A percentile compares a stretch with the other conserved stretches of the same genome.
phyloP scores from a whole-genome alignment of 148 eudicot genomes.

The Mesembryanthemum crystallinum region DNA sequence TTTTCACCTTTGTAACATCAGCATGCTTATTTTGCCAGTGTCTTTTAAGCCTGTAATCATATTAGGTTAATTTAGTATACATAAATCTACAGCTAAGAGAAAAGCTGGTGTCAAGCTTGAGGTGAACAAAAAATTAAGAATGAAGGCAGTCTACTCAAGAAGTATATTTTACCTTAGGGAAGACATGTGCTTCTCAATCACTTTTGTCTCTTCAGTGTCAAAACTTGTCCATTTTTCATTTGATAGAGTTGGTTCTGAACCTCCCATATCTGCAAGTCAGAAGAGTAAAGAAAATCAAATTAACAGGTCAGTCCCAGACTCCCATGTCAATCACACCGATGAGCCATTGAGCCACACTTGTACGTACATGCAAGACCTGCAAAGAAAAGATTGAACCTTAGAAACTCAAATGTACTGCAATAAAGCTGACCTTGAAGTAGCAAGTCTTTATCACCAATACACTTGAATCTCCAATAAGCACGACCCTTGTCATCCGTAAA shows the following conservation, averaged over 20 bases:
- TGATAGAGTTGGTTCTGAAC: slow-evolving; percentile 29
- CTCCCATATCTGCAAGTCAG: slow-evolving; percentile 53
- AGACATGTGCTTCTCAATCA: slow-evolving; percentile 41
- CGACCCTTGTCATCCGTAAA: slow-evolving; percentile 43
- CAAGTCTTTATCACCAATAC: slow-evolving; percentile 36
- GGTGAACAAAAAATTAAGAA: not conserved
- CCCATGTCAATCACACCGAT: not conserved
- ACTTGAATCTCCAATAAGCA: slow-evolving; percentile 60
- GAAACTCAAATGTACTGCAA: not conserved
- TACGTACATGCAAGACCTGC: not conserved
- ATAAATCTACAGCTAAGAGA: not conserved
- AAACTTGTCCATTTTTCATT: slow-evolving; percentile 70
- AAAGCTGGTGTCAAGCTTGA: not conserved
- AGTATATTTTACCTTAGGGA: slow-evolving; percentile 40
- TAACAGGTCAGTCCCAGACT: not conserved
- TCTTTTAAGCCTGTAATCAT: slow-evolving; percentile 20
- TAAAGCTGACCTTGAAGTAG: slow-evolving; percentile 51
- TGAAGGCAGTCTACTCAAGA: not conserved
- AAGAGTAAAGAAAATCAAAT: not conserved
- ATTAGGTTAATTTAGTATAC: not conserved
- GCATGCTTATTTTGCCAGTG: slow-evolving; percentile 16
- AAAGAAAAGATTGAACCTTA: not conserved
- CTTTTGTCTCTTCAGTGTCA: slow-evolving; percentile 48
- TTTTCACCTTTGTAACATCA: slow-evolving; percentile 18
- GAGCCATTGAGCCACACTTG: not conserved